Conservation (phyloP, 2,329 filamentous ascomycete genomes). For the Aspergillus costaricaensis region DNA sequence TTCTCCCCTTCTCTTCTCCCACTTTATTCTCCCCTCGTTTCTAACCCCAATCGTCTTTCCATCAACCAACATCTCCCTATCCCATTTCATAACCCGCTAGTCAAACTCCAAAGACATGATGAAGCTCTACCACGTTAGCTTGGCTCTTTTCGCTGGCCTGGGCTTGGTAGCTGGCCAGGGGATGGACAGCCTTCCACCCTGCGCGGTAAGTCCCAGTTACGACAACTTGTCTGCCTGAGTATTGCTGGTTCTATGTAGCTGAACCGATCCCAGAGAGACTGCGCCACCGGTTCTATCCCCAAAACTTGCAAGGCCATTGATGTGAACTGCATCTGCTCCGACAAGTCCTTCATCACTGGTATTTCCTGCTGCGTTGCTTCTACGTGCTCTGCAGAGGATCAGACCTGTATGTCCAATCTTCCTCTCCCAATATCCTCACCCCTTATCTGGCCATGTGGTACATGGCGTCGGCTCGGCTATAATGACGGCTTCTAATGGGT, state of each 20-base stretch:
- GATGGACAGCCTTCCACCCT: conserved; percentile 51
- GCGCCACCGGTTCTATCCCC: conserved; percentile 45
- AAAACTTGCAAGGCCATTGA: conserved; percentile 44
- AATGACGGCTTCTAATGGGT: conserved; percentile 8
- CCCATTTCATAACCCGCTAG: neutral
- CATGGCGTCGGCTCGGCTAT: neutral
- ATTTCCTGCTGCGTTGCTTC: conserved; percentile 54
- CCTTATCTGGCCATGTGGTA: neutral
- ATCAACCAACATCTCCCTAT: neutral
- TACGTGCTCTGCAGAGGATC: conserved; percentile 46
- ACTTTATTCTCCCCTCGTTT: neutral
- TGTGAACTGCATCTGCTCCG: conserved; percentile 53
- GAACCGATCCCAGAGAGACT: conserved; percentile 33
- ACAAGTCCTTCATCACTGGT: conserved; percentile 47
- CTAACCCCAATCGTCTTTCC: neutral
- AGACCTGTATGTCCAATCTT: conserved; percentile 35
- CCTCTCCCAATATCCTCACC: neutral
- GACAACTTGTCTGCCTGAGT: neutral
- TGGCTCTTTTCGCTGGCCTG: conserved; percentile 58
- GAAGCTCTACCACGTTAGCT: conserved; percentile 53
- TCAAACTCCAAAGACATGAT: conserved; percentile 38
- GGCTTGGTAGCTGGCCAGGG: conserved; percentile 50
- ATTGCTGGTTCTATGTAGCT: neutral
- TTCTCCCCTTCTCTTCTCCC: neutral
- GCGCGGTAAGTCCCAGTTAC: conserved; percentile 54